Conservation (phyloP, 306 rosid genomes). For the Ziziphus jujuba region DNA sequence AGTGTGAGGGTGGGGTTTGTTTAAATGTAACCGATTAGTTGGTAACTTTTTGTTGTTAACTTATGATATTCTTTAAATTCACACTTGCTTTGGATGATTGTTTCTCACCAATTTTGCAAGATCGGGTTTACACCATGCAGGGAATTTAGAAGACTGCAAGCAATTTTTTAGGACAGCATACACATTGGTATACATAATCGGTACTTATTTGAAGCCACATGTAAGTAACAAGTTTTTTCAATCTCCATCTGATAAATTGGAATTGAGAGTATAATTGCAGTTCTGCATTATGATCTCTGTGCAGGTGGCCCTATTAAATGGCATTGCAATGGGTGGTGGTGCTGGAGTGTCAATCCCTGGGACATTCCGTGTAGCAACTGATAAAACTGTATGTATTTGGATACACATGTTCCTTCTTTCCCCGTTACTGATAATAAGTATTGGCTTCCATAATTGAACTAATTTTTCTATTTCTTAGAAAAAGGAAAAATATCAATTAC, state of each 20-base stretch:
- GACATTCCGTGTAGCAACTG: slow-evolving; percentile 78
- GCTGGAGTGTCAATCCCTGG: slow-evolving; percentile 93
- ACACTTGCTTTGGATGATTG: neutral
- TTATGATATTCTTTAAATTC: neutral
- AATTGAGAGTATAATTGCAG: slow-evolving; percentile 5
- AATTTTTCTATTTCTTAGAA: neutral
- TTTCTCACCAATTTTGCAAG: slow-evolving; percentile 3
- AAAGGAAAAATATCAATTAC: too few relatives aligned
- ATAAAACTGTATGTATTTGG: slow-evolving; percentile 68
- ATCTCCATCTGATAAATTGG: neutral
- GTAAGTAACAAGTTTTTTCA: slow-evolving; percentile 46
- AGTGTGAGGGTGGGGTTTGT: neutral
- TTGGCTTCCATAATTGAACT: slow-evolving; percentile 7
- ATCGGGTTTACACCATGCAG: slow-evolving; percentile 45
- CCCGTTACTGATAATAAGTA: neutral
- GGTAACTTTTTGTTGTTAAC: neutral
- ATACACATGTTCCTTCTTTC: neutral
- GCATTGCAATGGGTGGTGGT: slow-evolving; percentile 98
- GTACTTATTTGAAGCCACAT: slow-evolving; percentile 88
- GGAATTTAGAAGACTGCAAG: slow-evolving; percentile 69
- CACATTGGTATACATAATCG: slow-evolving; percentile 67
- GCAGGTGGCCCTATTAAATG: slow-evolving; percentile 89
- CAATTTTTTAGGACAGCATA: slow-evolving; percentile 58
- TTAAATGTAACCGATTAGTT: neutral
- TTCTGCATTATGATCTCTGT: slow-evolving; percentile 15